phyloP scores from a whole-genome alignment of 2,329 filamentous ascomycete genomes.

The Colletotrichum ledebouriae region DNA sequence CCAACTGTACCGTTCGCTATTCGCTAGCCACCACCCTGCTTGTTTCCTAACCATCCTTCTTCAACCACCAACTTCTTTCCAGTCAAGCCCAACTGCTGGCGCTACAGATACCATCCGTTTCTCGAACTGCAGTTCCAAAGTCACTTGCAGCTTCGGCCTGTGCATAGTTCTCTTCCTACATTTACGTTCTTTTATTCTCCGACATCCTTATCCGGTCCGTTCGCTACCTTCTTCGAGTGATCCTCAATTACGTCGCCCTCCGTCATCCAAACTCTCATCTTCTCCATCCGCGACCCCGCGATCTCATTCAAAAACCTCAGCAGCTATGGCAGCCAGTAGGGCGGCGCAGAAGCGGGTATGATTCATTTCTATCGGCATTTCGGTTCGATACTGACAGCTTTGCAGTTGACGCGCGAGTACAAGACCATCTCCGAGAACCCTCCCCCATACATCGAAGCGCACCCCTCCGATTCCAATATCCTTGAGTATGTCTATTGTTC shows the following conservation, averaged over 20 bases:
- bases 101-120: not conserved
- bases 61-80: slow-evolving; percentile 13
- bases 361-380: not conserved
- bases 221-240: not conserved
- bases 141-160: slow-evolving; percentile 2
- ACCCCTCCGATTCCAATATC: slow-evolving; percentile 92
- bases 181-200: slow-evolving; percentile 33
- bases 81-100: slow-evolving; percentile 14
- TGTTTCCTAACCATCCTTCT: slow-evolving; percentile 10
- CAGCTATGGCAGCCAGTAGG: slow-evolving; percentile 74
- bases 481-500: slow-evolving; percentile 73
- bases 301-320: not conserved
- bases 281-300: not conserved
- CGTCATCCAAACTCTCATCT: slow-evolving; percentile 8
- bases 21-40: not conserved
- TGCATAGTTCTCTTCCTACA: not conserved
- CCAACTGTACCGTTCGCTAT: slow-evolving; percentile 11
- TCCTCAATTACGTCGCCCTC: slow-evolving; percentile 34
- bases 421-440: slow-evolving; percentile 78
- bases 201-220: slow-evolving; percentile 31
- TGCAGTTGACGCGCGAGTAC: slow-evolving; percentile 72
- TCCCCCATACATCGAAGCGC: slow-evolving; percentile 88
- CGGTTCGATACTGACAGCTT: slow-evolving; percentile 44
- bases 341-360: slow-evolving; percentile 79
- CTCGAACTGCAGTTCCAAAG: not conserved